Evolutionary conservation across 495 filamentous ascomycete genomes (phyloP), one percentile per base, ranked within the genome.

Genomic region (Aspergillus biplanus): DNA sequence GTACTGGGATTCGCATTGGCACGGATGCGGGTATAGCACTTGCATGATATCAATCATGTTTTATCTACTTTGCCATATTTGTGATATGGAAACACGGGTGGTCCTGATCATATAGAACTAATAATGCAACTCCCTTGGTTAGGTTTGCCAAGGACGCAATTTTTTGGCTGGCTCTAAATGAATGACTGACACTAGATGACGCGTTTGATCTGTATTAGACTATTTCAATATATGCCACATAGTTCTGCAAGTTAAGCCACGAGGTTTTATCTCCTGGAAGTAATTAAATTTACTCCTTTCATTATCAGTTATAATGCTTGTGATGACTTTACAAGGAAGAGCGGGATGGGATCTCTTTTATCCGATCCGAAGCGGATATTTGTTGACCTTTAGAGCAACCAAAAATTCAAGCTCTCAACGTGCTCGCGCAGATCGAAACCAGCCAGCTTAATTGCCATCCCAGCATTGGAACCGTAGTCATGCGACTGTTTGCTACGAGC

Each of bases 401-500:
- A 61, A 50, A 34, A 16, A 21, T 52, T 34, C 7, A 53, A 50
- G 33, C 33, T 15, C 47, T 16, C 15, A 11, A n/a, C 61, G 55
- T 44, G n/a, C 6, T 54, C 34, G 0, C 53, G 49, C 62, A 15
- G 35, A 15, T 7, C 21, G 48, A n/a, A n/a, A 42, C 39, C 4
- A 13, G 37, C 48, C 42, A 50, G 7, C n/a, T 52, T 39, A 56
- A 27, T 27, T 33, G 13, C 13, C 18, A 18, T 49, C 27, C 34
- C 18, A 6, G 47, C 49, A 27, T 31, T 21, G 16, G 7, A 34
- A 27, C 34, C 13, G 21, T 16, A 58, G 64, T 55, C 39, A 84
- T 83, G 81, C 76, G 78, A 21, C 62, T 83, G 34, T 59, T 78
- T 54, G 78, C 79, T 49, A 83, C 79, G 5, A 75, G 79, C 59